phyloP scores from a whole-genome alignment of 2,329 filamentous ascomycete genomes.

The Xylariaceae sp. region DNA sequence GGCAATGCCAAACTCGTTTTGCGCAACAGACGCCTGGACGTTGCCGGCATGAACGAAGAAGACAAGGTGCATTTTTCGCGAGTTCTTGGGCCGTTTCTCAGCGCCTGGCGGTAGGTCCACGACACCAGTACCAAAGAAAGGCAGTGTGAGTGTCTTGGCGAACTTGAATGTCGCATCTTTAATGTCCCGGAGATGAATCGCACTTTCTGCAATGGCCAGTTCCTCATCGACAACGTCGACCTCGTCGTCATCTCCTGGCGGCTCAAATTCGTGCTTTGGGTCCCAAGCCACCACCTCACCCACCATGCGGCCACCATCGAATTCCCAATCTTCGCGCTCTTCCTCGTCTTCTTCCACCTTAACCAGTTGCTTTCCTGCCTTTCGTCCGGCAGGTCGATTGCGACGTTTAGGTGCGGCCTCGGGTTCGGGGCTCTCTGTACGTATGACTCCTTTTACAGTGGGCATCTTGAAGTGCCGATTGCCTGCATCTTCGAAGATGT shows the following conservation, averaged over 20 bases:
- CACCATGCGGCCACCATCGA: constrained; percentile 56
- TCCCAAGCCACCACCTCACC: constrained; percentile 63
- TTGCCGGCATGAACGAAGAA: constrained; percentile 86
- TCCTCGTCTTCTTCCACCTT: constrained; percentile 46
- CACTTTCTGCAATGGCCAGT: constrained; percentile 51
- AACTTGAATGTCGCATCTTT: constrained; percentile 73
- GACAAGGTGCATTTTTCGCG: constrained; percentile 91
- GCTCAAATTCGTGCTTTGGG: constrained; percentile 48
- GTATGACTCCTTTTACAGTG: constrained; percentile 71
- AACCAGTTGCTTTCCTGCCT: constrained; percentile 10
- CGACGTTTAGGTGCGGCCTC: constrained; percentile 25
- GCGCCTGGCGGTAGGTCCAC: constrained; percentile 81
- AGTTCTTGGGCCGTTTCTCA: constrained; percentile 86
- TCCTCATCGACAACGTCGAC: constrained; percentile 51
- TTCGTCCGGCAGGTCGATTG: constrained; percentile 20
- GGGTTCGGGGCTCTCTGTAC: constrained; percentile 51
- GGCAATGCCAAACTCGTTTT: constrained; percentile 72
- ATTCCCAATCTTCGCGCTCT: constrained; percentile 65
- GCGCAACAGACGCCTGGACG: constrained; percentile 72
- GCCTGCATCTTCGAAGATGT: constrained; percentile 38
- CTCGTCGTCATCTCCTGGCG: constrained; percentile 51
- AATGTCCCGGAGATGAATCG: constrained; percentile 54
- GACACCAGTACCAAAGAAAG: constrained; percentile 85
- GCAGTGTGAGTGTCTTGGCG: constrained; percentile 76
- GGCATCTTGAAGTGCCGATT: constrained; percentile 53